Evolutionary conservation across 306 rosid genomes (phyloP), one percentile per base, ranked within the genome.

Genomic region (Lathyrus oleraceus): DNA sequence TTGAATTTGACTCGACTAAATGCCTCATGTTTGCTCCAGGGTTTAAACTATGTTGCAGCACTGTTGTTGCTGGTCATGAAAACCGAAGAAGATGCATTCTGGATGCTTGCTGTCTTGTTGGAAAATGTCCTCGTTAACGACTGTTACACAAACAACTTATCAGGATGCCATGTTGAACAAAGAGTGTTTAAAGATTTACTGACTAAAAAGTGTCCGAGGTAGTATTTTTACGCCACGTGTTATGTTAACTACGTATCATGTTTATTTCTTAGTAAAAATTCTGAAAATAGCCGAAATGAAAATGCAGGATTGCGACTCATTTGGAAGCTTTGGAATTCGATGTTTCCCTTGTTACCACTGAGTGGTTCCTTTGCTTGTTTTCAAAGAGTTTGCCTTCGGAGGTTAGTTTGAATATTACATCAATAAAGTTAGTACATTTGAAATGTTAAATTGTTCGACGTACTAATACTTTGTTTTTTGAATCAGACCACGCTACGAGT

Each of bases 91-190:
- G 99, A 95, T 65, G 97, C 99, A 73, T 95, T 95, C 81, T 95
- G 97, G 99, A 95, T 95, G 97, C 92, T 91, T 54, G 92, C 99
- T 3, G 97, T 95, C 45, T 86, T 95, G 52, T 78, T 95, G 86
- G 99, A 95, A 85, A 86, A 89, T 76, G 99, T 95, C 65, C 75
- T 91, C 72, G 99, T 95, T 65, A 86, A 74, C 75, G 96, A 95
- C 82, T 95, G 99, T 82, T 95, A 95, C 84, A 89, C 99, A 9
- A 91, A 45, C 69, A 95, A 95, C 81, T 81, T 95, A 82, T 91
- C 99, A 0, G 99, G 99, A 81, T 95, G 97, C 81, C 99, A 95
- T 78, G 99, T 95, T 42, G 99, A 95, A 77, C 99, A 95, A 79
- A 89, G 99, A 74, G 99, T 91, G 78, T 91, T 95, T 77, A 82